These are phyloP conservation scores for Debaryomyces sp. DNA, from an alignment of 1,139 yeast genomes.

Conservation along the genomic window DNA sequence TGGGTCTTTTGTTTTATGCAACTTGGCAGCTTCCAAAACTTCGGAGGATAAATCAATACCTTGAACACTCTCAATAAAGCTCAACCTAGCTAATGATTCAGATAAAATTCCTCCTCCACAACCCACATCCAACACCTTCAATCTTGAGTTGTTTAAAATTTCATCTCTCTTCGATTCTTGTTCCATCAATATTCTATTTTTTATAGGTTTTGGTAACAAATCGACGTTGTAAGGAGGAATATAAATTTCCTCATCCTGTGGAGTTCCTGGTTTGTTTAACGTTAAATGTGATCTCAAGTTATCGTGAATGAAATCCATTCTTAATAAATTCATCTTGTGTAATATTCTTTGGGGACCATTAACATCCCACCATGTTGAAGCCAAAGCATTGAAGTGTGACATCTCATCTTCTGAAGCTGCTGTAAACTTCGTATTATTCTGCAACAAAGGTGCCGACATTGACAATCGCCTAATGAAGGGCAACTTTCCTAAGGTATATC, in stretches of 20 bases:
- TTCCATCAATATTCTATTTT: constrained; percentile 49
- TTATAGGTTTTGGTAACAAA: constrained; percentile 60
- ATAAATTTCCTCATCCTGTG: constrained; percentile 54
- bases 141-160: constrained; percentile 34
- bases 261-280: constrained; percentile 40
- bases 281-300: constrained; percentile 53
- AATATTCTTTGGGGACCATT: constrained; percentile 90
- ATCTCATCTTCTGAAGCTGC: constrained; percentile 54
- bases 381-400: constrained; percentile 80
- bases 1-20: constrained; percentile 72
- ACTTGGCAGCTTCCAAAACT: constrained; percentile 76
- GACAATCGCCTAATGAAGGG: background rate
- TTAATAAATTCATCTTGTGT: constrained; percentile 88
- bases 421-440: constrained; percentile 23
- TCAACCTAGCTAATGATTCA: constrained; percentile 83
- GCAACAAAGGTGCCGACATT: background rate
- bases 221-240: constrained; percentile 78
- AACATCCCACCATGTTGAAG: constrained; percentile 96
- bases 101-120: constrained; percentile 96
- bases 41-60: constrained; percentile 88
- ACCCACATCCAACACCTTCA: constrained; percentile 81
- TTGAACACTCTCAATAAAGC: constrained; percentile 60
- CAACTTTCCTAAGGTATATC: background rate
- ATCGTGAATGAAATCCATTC: constrained; percentile 82
- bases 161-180: constrained; percentile 48